Conservation (phyloP, 345 rosid species). For the Populus euphratica region DNA sequence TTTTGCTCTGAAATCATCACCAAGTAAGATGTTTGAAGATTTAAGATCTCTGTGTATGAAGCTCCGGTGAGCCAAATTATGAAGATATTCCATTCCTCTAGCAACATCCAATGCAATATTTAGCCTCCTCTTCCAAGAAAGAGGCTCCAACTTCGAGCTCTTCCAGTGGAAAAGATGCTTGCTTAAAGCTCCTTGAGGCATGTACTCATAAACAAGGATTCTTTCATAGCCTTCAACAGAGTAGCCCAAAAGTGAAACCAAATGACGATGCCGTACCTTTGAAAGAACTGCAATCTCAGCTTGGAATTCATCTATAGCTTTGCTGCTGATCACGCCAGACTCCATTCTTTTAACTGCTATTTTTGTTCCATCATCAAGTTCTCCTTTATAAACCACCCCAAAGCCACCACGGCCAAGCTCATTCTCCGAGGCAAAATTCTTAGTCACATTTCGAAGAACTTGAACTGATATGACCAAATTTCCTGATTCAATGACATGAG, state of each 20-base stretch:
- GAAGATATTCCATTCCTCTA: slow-evolving; percentile 78
- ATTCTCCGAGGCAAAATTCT: slow-evolving; percentile 56
- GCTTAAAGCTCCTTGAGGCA: slow-evolving; percentile 80
- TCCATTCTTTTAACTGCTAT: slow-evolving; percentile 87
- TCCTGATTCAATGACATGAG: slow-evolving; percentile 67
- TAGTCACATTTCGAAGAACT: slow-evolving; percentile 67
- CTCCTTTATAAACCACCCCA: slow-evolving; percentile 76
- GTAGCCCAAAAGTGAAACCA: slow-evolving; percentile 69
- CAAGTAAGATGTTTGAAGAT: slow-evolving; percentile 70
- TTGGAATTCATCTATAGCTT: slow-evolving; percentile 64
- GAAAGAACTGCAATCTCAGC: slow-evolving; percentile 78
- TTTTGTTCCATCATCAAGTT: slow-evolving; percentile 60
- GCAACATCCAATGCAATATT: slow-evolving; percentile 75
- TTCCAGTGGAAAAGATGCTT: slow-evolving; percentile 77
- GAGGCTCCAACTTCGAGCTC: slow-evolving; percentile 57
- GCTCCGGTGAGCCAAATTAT: slow-evolving; percentile 61
- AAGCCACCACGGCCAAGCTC: slow-evolving; percentile 82
- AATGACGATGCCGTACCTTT: slow-evolving; percentile 67
- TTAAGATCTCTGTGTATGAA: slow-evolving; percentile 81
- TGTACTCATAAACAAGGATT: slow-evolving; percentile 68
- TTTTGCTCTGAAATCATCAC: slow-evolving; percentile 67
- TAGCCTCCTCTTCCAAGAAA: slow-evolving; percentile 65
- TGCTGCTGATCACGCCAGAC: slow-evolving; percentile 50
- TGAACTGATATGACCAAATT: slow-evolving; percentile 69
- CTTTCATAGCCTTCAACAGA: slow-evolving; percentile 63